phyloP scores from a whole-genome alignment of 768 basidiomycete species.

The Ephemerocybe angulata region DNA sequence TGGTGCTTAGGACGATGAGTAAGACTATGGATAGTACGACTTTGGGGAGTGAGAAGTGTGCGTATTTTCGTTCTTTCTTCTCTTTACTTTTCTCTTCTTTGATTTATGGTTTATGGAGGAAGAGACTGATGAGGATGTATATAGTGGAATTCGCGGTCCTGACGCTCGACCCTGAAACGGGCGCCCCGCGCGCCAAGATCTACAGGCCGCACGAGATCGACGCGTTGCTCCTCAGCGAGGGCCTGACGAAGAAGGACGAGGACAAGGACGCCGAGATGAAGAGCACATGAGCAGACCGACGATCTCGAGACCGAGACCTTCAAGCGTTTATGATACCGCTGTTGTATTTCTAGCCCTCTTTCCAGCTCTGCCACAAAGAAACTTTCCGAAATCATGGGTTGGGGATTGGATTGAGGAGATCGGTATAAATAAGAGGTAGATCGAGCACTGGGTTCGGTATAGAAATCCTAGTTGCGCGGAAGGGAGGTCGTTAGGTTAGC shows the following conservation, averaged over 20 bases:
- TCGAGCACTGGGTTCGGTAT: too few species aligned
- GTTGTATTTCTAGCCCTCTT: conserved; percentile 27
- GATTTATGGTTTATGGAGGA: not conserved
- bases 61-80: conserved; percentile 26
- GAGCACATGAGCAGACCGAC: conserved; percentile 31
- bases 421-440: too few species aligned
- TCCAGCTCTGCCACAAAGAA: not conserved
- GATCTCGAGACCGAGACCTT: too few species aligned
- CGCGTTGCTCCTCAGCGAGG: conserved; percentile 71
- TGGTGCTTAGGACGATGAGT: conserved; percentile 93
- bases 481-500: too few species aligned
- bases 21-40: conserved; percentile 99
- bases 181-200: conserved; percentile 86
- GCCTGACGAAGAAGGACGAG: conserved; percentile 84
- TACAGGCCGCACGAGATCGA: conserved; percentile 88
- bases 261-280: conserved; percentile 67
- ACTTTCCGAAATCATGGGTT: not conserved
- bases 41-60: conserved; percentile 92
- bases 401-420: not conserved
- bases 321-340: too few species aligned
- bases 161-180: conserved; percentile 73
- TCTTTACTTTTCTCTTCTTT: not conserved
- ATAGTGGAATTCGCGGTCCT: conserved; percentile 95
- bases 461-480: too few species aligned
- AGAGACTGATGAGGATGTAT: conserved; percentile 5